A percentile compares a stretch with the other conserved stretches of the same genome.
Conservation (phyloP, 1,139 yeast genomes). For the Chernovozyma aurita region DNA sequence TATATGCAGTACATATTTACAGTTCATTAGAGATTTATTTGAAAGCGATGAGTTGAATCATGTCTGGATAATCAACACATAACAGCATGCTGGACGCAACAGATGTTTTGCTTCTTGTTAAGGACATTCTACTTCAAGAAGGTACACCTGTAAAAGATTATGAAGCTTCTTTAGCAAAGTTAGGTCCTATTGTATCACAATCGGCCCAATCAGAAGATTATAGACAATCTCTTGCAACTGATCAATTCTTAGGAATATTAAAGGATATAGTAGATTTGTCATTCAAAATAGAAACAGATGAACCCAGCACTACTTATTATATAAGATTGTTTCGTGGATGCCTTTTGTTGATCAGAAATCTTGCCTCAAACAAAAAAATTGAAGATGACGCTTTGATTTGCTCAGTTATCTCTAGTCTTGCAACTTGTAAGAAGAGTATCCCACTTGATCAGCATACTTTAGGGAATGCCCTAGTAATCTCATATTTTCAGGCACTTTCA, state of each 20-base stretch:
- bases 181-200: conserved; percentile 2
- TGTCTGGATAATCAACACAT: no score
- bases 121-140: no score
- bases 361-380: neutral
- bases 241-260: neutral
- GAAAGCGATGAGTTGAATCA: no score
- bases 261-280: neutral
- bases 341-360: conserved; percentile 16
- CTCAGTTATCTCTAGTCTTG: neutral
- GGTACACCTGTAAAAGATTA: no score
- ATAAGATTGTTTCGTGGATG: conserved; percentile 18
- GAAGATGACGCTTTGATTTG: neutral
- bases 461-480: conserved; percentile 8
- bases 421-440: neutral
- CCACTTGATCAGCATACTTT: conserved; percentile 8
- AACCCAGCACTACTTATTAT: conserved; percentile 5
- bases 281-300: neutral
- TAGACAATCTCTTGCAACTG: neutral
- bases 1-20: no score
- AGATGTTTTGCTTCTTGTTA: no score
- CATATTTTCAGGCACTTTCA: conserved; percentile 20
- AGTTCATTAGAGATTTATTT: no score
- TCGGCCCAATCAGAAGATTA: neutral
- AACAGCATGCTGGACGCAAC: no score
- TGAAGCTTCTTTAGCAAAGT: neutral